phyloP scores from a whole-genome alignment of 768 basidiomycete species.

The Lentinula raphanica region DNA sequence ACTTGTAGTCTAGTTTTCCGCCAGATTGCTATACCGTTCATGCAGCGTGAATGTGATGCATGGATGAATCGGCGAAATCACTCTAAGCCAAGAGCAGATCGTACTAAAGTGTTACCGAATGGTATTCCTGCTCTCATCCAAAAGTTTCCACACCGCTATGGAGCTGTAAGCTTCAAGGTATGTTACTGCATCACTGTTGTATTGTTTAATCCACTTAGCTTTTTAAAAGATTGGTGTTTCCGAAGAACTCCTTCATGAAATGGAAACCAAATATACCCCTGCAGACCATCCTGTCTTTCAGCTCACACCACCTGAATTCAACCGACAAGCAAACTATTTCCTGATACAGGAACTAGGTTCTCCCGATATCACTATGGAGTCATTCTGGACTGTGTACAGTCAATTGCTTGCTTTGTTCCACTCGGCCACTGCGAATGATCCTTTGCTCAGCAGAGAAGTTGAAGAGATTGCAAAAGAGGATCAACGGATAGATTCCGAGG shows the following conservation, averaged over 20 bases:
- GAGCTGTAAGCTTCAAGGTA: not conserved
- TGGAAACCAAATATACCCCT: conserved; percentile 21
- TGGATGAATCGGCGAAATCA: not conserved
- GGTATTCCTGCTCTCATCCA: not conserved
- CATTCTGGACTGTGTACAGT: not conserved
- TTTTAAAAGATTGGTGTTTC: conserved; percentile 16
- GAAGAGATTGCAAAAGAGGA: not conserved
- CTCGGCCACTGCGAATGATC: not conserved
- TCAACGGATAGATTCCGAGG: not conserved
- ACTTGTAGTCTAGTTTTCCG: conserved; percentile 16
- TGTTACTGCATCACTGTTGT: not conserved
- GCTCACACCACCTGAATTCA: conserved; percentile 23
- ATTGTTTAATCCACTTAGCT: too few relatives aligned
- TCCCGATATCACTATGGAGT: not conserved
- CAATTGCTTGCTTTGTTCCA: not conserved
- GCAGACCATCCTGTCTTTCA: conserved; percentile 23
- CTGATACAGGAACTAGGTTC: not conserved
- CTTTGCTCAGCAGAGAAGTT: not conserved
- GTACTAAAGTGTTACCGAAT: not conserved
- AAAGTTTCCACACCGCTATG: not conserved
- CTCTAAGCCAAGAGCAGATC: not conserved
- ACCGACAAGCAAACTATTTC: not conserved
- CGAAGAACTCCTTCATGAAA: conserved; percentile 12
- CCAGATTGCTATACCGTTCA: conserved; percentile 21
- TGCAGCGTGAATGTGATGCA: conserved; percentile 20